Base-by-base conservation (phyloP, 805 yeast species). In the Zygosaccharomyces bisporus region DNA sequence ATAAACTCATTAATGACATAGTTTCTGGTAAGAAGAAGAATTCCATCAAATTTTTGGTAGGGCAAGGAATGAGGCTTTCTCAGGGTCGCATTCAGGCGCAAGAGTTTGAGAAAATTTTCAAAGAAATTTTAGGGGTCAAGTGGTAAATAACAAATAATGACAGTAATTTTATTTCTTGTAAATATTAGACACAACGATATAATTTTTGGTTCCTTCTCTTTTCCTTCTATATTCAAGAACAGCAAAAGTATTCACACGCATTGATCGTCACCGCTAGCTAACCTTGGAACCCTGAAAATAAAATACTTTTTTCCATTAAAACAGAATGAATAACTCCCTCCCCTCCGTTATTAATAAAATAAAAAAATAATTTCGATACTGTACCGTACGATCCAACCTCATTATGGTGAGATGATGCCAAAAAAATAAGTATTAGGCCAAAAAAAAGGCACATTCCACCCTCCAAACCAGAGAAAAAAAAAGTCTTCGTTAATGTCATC, bases 31-130 rank as follows among this genome's bases (percentile, higher is more conserved):
- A 81, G 43, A 79, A 77, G 51, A 64, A 67, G 33, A 77, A 76
- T 27, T 78, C 89, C 9, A 55, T 91, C n/a, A 86, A 88, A 55
- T 86, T 71, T 56, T 69, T 93, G 44, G 74, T 93, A 3, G 98
- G 97, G 1, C 78, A 77, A 58, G 95, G 88, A 14, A 87, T 93
- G 95, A 79, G 80, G 55, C 68, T 73, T 44, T 77, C 87, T 1
- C 84, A 81, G 52, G 97, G 97, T 1, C 66, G 66, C 39, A 63
- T 71, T 7, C 56, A 61, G 24, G 65, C 75, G 0, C 49, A 54
- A 5, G 56, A 61, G 6, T 64, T 71, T 39, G 73, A 70, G 39
- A 40, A 46, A 8, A 53, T 55, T 18, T 68, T 72, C 45, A 67
- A 64, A 50, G 51, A 55, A 30, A 25, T 61, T 8, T 41, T 63